These are phyloP conservation scores for Trametes polyzona DNA, from an alignment of 1,284 basidiomycete genomes.

Conservation along the genomic window DNA sequence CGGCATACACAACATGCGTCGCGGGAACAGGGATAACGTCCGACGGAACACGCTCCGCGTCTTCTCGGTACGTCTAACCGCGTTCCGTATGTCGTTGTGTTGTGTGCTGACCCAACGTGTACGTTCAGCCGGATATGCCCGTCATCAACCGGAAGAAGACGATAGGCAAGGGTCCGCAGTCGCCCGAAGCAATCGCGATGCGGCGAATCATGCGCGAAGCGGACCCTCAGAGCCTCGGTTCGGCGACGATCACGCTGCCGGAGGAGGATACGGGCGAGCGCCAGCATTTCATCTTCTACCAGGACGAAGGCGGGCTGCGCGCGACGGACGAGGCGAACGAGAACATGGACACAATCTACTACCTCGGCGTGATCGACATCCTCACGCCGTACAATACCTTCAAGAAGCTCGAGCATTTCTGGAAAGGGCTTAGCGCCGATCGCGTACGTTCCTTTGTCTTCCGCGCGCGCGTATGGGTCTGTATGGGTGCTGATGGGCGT, in stretches of 20 bases:
- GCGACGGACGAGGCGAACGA: constrained; percentile 88
- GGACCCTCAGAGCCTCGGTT: constrained; percentile 76
- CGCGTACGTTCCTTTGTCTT: constrained; percentile 57
- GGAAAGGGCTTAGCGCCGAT: constrained; percentile 90
- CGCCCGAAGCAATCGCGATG: constrained; percentile 80
- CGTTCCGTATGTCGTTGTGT: neutral
- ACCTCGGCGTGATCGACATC: constrained; percentile 94
- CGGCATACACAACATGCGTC: constrained; percentile 90
- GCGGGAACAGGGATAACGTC: constrained; percentile 92
- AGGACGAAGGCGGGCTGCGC: constrained; percentile 93
- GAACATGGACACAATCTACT: constrained; percentile 84
- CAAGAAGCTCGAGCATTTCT: constrained; percentile 90
- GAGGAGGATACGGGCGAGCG: constrained; percentile 75
- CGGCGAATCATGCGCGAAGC: constrained; percentile 85
- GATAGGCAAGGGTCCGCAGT: constrained; percentile 54
- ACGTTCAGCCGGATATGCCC: constrained; percentile 64
- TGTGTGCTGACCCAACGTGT: constrained; percentile 5
- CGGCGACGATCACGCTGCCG: constrained; percentile 67
- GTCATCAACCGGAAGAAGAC: constrained; percentile 59
- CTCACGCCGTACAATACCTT: constrained; percentile 83
- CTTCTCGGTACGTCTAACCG: constrained; percentile 73
- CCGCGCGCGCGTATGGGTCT: neutral
- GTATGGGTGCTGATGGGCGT: constrained; percentile 15
- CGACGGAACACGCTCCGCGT: constrained; percentile 89
- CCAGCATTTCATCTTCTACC: constrained; percentile 91